phyloP scores from a whole-genome alignment of 306 rosid species.

The Gleditsia sinensis region DNA sequence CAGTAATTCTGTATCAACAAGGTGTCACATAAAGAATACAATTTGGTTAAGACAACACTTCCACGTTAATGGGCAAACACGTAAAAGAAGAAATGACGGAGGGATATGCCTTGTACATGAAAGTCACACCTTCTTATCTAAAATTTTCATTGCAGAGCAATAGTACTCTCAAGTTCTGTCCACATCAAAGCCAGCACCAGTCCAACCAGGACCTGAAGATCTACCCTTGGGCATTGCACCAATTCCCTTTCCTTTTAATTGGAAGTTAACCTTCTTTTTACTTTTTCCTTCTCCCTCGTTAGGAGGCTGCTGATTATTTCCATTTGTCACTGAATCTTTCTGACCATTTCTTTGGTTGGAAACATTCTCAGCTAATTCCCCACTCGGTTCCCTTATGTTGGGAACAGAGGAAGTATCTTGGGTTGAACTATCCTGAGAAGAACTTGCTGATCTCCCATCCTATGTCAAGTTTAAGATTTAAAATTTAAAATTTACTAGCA shows the following conservation, averaged over 20 bases:
- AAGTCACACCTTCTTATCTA: conserved; percentile 24
- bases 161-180: conserved; percentile 48
- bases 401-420: conserved; percentile 52
- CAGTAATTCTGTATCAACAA: conserved; percentile 28
- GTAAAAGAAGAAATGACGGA: conserved; percentile 9
- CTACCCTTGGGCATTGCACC: conserved; percentile 83
- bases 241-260: conserved; percentile 80
- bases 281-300: conserved; percentile 69
- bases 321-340: conserved; percentile 45
- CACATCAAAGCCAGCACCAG: conserved; percentile 92
- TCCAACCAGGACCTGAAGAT: conserved; percentile 78
- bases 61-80: conserved; percentile 19
- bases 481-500: conserved; percentile 21
- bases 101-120: conserved; percentile 34
- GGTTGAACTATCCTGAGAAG: conserved; percentile 42
- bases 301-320: conserved; percentile 47
- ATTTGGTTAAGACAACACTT: conserved; percentile 16
- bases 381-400: conserved; percentile 48
- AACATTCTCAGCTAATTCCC: conserved; percentile 35
- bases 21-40: conserved; percentile 21
- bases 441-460: conserved; percentile 57
- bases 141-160: conserved; percentile 21
- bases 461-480: conserved; percentile 36
- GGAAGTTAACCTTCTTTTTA: conserved; percentile 73
- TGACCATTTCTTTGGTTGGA: conserved; percentile 49